phyloP scores from a whole-genome alignment of 345 rosid species.

The Populus simonii region DNA sequence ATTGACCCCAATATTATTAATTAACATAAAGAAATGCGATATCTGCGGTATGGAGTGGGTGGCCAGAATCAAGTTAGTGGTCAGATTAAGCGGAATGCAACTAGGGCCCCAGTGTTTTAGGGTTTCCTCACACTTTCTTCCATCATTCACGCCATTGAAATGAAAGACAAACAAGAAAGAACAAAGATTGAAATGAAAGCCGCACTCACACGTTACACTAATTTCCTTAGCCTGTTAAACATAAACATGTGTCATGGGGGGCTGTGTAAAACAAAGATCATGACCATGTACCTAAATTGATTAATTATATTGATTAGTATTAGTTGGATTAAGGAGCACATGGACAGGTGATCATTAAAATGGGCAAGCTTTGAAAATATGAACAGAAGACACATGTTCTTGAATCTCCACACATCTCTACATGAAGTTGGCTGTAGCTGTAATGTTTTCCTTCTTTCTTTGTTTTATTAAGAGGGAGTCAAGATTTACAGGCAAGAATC shows the following conservation, averaged over 20 bases:
- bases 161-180: background rate
- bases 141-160: conserved; percentile 50
- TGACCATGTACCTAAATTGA: background rate
- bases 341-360: background rate
- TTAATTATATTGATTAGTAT: background rate
- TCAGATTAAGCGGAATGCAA: conserved; percentile 12
- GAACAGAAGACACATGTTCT: no score
- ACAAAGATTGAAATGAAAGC: conserved; percentile 1
- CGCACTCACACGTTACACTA: background rate
- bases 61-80: background rate
- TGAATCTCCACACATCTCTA: no score
- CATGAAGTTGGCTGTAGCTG: no score
- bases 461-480: no score
- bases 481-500: no score
- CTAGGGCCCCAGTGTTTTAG: conserved; percentile 15
- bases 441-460: no score
- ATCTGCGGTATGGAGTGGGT: conserved; percentile 17
- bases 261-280: background rate
- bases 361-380: no score
- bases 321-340: background rate
- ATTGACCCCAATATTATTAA: background rate
- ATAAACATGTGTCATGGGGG: background rate
- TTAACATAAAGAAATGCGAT: conserved; percentile 12
- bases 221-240: background rate
- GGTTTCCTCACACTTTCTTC: conserved; percentile 16